Conservation (phyloP, 176 grass and related monocot genomes). For the Aegilops tauschii region DNA sequence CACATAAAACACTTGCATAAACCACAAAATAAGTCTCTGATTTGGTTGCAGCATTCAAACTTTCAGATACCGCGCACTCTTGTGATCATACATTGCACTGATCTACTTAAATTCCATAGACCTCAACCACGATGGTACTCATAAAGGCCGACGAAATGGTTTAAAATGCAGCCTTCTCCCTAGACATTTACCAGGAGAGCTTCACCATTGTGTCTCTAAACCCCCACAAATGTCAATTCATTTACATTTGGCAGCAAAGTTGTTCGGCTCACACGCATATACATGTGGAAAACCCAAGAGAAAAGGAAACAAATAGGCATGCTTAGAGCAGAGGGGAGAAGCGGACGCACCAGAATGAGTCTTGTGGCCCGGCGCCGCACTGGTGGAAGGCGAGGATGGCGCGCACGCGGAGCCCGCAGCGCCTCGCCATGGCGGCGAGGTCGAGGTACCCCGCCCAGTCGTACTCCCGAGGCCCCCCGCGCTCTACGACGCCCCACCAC, state of each 20-base stretch:
- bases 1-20: background rate
- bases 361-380: conserved; percentile 46
- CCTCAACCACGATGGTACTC: background rate
- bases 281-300: background rate
- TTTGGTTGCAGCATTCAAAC: background rate
- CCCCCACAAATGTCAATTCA: background rate
- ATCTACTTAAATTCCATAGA: background rate
- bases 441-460: conserved; percentile 72
- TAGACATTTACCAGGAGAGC: background rate
- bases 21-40: background rate
- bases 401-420: conserved; percentile 61
- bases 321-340: background rate
- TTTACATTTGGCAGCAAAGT: background rate
- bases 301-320: background rate
- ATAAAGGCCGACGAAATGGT: background rate
- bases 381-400: conserved; percentile 79
- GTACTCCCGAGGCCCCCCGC: conserved; percentile 47
- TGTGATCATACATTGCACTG: background rate
- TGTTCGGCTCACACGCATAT: background rate
- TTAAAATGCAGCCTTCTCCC: background rate
- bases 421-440: conserved; percentile 49
- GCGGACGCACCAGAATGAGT: conserved; percentile 47
- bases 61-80: background rate
- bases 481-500: conserved; percentile 81
- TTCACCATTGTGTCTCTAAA: background rate